Base-by-base conservation (phyloP, 2,329 filamentous ascomycete species). In the Furcasterigmium furcatum region DNA sequence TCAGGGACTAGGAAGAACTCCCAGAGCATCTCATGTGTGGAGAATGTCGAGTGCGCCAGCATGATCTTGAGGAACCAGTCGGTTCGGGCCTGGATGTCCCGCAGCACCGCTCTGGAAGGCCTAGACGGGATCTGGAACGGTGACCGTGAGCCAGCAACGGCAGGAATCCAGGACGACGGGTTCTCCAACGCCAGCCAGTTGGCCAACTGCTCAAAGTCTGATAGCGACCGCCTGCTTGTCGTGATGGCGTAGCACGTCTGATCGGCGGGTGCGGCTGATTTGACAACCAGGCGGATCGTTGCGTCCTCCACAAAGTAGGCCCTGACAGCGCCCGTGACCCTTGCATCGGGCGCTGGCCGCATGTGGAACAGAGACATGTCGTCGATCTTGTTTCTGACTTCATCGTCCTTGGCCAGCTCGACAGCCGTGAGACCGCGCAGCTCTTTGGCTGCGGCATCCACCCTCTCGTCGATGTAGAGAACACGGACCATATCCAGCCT, bases 1-100 rank as follows among this genome's bases (percentile, higher is more conserved):
- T 99, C 94, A 2, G 94, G 94, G 12, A 99, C 91, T 1, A 99
- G 77, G 66, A 99, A 96, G 68, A 99, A 99, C 58, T 99, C 94
- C 95, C 94, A 99, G 3, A 99, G 77, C 79, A 97, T 90, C 69
- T 99, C 94, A 60, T 99, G 95, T 1, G 89, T 96, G 1, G 90
- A 81, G 61, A 99, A 96, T 0, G 94, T 97, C 4, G 92, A 87
- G 59, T 99, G 94, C 9, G 81, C 77, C 21, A 99, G 76, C 52
- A 99, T 77, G 16, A 91, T 89, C 53, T 88, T 89, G 55, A 99
- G 71, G 57, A 97, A 96, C 55, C 83, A 86, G 65, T 99, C 90
- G 18, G 96, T 82, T 14, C 87, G 83, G 38, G 90, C 72, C 62
- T 99, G 95, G 43, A 91, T 86, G 56, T 97, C 91, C 52, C 91